A percentile compares a stretch with the other conserved stretches of the same genome.
These are phyloP conservation scores for Rhodamnia rubescens DNA, from an alignment of 345 rosid species.

Conservation along the genomic window DNA sequence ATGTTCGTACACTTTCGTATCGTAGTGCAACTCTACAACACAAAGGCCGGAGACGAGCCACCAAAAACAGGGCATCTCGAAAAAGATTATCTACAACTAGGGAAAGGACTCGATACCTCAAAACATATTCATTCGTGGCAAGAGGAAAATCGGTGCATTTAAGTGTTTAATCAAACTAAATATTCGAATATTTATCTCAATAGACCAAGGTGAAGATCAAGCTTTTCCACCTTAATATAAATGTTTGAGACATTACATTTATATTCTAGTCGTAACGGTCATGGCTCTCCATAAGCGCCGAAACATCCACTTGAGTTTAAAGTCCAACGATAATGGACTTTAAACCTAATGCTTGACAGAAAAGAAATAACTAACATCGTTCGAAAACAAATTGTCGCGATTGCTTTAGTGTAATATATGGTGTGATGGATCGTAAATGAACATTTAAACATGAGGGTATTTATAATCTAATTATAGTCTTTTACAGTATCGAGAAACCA, in stretches of 20 bases:
- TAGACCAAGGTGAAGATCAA: not conserved
- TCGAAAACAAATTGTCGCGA: not conserved
- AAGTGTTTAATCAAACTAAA: not conserved
- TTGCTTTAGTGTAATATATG: not conserved
- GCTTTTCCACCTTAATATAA: not conserved
- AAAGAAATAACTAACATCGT: not conserved
- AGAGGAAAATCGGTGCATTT: not conserved
- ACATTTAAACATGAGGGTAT: not conserved
- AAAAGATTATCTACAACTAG: not conserved
- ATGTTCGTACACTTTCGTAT: slow-evolving; percentile 59
- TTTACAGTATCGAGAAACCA: not conserved
- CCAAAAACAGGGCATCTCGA: not conserved
- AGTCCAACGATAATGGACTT: not conserved
- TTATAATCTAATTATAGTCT: not conserved
- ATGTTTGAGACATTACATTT: not conserved
- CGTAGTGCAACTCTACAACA: slow-evolving; percentile 3
- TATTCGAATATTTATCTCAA: not conserved
- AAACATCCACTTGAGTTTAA: too few species aligned
- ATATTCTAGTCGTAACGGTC: not conserved
- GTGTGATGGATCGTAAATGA: not conserved
- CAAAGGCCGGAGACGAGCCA: not conserved
- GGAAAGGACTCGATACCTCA: not conserved
- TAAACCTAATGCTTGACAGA: not conserved
- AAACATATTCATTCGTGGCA: not conserved
- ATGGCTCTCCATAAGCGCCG: not conserved